These are phyloP conservation scores for Phlyctochytrium planicorne DNA, from an alignment of 192 early-diverging fungal genomes.

Conservation along the genomic window DNA sequence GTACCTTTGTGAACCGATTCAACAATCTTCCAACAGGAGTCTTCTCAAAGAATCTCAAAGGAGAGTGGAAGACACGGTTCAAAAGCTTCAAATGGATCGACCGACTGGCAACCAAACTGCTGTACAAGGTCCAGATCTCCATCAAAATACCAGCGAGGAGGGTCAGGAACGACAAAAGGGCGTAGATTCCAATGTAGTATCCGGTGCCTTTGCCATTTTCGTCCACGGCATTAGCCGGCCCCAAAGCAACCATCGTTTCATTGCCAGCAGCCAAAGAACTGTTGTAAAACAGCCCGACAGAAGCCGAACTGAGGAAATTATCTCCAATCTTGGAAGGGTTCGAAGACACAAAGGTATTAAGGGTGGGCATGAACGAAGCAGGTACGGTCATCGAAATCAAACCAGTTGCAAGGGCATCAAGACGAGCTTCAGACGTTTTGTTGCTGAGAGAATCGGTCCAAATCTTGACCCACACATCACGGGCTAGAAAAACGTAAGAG, in stretches of 20 bases:
- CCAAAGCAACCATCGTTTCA: constrained; percentile 29
- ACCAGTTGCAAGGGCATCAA: no score
- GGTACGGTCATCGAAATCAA: no score
- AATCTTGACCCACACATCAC: constrained; percentile 36
- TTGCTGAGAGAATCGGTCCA: constrained; percentile 32
- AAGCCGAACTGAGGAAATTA: neutral
- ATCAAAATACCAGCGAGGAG: constrained; percentile 28
- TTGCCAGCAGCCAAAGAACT: neutral
- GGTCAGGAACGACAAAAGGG: constrained; percentile 22
- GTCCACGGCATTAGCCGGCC: neutral
- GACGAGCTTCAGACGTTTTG: no score
- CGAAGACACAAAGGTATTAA: neutral
- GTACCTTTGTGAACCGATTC: constrained; percentile 79
- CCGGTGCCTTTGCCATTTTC: neutral
- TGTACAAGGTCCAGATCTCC: constrained; percentile 17
- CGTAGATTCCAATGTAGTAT: constrained; percentile 36
- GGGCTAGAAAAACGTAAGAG: no score
- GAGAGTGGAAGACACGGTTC: constrained; percentile 60
- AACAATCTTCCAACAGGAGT: constrained; percentile 47
- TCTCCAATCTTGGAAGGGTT: no score
- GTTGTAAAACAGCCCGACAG: neutral
- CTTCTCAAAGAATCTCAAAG: constrained; percentile 66
- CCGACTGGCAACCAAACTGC: constrained; percentile 45
- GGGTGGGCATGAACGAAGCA: neutral
- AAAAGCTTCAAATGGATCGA: constrained; percentile 68